phyloP scores from a whole-genome alignment of 306 rosid species.

The Castanea mollissima region DNA sequence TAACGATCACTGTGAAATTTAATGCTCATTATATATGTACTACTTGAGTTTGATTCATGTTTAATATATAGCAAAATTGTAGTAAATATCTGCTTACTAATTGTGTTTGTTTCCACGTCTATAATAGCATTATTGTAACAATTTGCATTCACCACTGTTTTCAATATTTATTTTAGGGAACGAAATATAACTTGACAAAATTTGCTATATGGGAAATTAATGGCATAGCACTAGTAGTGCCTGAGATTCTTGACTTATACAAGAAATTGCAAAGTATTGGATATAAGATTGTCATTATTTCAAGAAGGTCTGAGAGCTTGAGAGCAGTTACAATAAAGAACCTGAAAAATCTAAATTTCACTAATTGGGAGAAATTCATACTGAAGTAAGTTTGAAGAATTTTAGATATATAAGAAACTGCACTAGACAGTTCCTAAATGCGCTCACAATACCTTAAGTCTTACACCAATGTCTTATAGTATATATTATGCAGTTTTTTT shows the following conservation, averaged over 20 bases:
- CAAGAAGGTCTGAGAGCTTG: not conserved
- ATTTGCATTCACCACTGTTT: not conserved
- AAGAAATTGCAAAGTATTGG: not conserved
- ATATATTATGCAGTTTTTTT: no score
- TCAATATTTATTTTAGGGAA: not conserved
- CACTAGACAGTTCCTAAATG: no score
- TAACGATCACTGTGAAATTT: no score
- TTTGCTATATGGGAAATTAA: not conserved
- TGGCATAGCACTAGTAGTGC: not conserved
- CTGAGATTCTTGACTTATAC: not conserved
- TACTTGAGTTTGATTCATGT: no score
- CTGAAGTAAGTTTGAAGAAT: not conserved
- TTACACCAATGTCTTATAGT: no score
- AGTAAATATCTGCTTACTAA: no score
- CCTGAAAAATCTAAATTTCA: not conserved
- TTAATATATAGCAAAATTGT: no score
- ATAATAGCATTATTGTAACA: no score
- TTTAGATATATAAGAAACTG: no score
- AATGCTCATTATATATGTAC: no score
- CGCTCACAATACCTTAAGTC: no score
- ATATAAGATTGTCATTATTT: not conserved
- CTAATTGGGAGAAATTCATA: not conserved
- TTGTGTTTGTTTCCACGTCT: no score
- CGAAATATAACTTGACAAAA: not conserved
- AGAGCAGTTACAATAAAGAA: not conserved